A percentile compares a stretch with the other conserved stretches of the same genome.
Evolutionary conservation across 148 eudicot genomes (phyloP).

Genomic region (Rhododendron kiyosumense): DNA sequence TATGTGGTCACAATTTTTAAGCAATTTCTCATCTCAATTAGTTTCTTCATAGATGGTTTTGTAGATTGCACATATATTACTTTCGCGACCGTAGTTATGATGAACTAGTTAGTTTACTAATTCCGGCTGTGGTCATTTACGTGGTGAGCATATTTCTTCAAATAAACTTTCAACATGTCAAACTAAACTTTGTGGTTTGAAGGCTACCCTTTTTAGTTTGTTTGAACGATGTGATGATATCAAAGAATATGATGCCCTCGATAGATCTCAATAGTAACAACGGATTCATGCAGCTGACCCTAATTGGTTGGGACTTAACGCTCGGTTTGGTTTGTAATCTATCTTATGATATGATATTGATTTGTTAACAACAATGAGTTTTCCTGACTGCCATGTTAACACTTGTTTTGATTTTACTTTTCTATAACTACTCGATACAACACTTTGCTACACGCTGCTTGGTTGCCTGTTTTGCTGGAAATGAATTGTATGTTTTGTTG

Average conservation of each 20-base stretch:
- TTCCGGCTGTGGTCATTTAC: background rate
- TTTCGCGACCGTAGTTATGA: background rate
- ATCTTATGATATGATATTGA: background rate
- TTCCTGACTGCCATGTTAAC: background rate
- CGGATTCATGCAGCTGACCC: too few species aligned
- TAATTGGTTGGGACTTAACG: too few species aligned
- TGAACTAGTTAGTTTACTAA: background rate
- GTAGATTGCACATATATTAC: background rate
- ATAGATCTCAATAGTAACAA: background rate
- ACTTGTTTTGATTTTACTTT: background rate
- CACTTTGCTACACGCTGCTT: background rate
- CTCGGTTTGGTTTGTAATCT: background rate
- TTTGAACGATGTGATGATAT: background rate
- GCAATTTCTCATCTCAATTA: background rate
- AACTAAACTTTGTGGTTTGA: background rate
- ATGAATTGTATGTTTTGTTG: background rate
- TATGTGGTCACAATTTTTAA: background rate
- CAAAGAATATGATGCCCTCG: background rate
- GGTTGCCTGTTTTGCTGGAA: background rate
- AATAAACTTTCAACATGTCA: background rate
- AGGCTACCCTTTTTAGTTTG: background rate
- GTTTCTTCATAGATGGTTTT: background rate
- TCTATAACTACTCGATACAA: background rate
- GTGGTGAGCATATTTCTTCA: background rate
- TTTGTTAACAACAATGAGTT: background rate